phyloP scores from a whole-genome alignment of 352 stramenopile genomes.

The Globisporangium barbulae region DNA sequence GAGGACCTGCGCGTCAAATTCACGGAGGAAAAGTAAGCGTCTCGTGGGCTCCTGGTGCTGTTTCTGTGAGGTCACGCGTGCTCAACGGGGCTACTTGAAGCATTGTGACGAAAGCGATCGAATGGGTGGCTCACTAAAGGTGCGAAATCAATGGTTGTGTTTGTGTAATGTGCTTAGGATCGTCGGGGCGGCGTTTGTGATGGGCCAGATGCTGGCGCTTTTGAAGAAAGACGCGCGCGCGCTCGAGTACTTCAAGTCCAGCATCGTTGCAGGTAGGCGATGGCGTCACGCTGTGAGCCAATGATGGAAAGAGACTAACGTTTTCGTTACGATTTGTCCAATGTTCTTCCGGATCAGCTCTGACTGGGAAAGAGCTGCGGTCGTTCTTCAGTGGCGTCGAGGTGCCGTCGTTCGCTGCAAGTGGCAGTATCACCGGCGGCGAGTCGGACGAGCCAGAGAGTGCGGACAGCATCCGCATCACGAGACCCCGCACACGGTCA shows the following conservation, averaged over 20 bases:
- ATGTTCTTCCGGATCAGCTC: constrained; percentile 3
- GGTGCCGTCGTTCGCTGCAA: not conserved
- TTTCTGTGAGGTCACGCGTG: not conserved
- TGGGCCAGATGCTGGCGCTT: constrained; percentile 42
- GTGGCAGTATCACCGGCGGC: not conserved
- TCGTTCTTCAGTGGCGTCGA: constrained; percentile 5
- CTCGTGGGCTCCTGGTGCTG: not conserved
- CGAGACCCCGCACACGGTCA: constrained; percentile 4
- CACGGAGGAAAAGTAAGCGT: constrained; percentile 50
- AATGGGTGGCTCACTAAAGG: not conserved
- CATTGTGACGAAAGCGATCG: not conserved
- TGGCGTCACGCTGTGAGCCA: not conserved
- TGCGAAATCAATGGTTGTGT: not conserved
- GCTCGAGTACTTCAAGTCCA: constrained; percentile 60
- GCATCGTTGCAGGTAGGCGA: constrained; percentile 44
- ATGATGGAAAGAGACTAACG: not conserved
- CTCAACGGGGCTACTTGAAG: not conserved
- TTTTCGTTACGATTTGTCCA: not conserved
- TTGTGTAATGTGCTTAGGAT: constrained; percentile 21
- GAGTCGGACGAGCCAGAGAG: constrained; percentile 2
- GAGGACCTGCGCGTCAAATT: constrained; percentile 44
- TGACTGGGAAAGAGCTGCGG: constrained; percentile 10
- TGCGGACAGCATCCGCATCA: not conserved
- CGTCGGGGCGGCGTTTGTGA: constrained; percentile 41
- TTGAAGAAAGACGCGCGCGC: constrained; percentile 39